Conservation (phyloP, 2,329 filamentous ascomycete genomes). For the Fusarium acutatum region DNA sequence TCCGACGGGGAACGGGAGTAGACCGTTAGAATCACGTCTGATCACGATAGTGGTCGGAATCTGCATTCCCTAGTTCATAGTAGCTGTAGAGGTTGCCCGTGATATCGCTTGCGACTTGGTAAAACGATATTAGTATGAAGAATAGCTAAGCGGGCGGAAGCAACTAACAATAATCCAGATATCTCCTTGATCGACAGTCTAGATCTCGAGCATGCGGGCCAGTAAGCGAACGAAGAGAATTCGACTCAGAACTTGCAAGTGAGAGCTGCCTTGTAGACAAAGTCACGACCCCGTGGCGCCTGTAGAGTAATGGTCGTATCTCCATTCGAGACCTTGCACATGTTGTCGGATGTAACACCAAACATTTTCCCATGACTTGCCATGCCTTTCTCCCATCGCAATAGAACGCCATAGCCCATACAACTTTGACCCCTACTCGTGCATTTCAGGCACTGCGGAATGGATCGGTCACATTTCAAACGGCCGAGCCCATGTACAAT, state of each 20-base stretch:
- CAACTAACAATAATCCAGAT: neutral
- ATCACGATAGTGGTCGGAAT: accelerated
- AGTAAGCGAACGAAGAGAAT: neutral
- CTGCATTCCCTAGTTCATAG: neutral
- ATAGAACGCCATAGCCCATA: neutral
- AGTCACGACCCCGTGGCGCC: accelerated
- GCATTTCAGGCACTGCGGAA: neutral
- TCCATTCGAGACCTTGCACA: neutral
- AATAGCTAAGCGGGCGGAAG: accelerated
- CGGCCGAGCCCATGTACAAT: neutral
- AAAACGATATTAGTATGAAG: accelerated
- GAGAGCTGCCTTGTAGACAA: neutral
- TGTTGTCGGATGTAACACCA: neutral
- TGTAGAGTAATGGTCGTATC: accelerated
- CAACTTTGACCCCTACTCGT: neutral
- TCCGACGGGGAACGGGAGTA: neutral
- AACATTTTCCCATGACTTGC: neutral
- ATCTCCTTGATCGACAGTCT: neutral
- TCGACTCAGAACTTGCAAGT: neutral
- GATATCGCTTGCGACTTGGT: too few species aligned
- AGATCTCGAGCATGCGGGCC: neutral
- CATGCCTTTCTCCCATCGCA: neutral
- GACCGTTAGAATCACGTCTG: accelerated
- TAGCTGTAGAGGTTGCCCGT: too few species aligned
- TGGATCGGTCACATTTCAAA: neutral